Evolutionary conservation across 108 stramenopile species (phyloP), one percentile per base, ranked within the genome.

Genomic region (Nitzschia putrida): DNA sequence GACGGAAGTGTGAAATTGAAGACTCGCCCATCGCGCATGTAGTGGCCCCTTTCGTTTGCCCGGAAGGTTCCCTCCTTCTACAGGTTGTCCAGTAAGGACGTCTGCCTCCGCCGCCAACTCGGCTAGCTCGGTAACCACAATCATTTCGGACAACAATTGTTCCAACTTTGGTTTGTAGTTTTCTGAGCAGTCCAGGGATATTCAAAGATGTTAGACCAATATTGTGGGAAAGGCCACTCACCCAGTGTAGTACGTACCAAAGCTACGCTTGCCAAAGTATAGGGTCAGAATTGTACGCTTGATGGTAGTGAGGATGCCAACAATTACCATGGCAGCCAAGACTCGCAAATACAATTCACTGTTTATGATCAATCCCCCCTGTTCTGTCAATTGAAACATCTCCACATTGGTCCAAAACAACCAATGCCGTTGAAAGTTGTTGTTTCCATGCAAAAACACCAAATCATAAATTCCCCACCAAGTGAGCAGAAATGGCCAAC

Each of bases 281-380:
- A 93, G 67, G 14, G 86, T 85, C 34, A 90, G 53, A 1, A 81
- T 40, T 6, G 88, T 87, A 47, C 88, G 75, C 53, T 93, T 93
- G 45, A 86, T 55, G 3, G 85, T 65, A 0, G 82, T 83, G 22
- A 80, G 77, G 23, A 84, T 51, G 26, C 92, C 92, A 16, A 79
- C 83, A 22, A 88, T 9, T 5, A 93, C 43, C 76, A 90, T 81
- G 14, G 77, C 72, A 24, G 85, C 21, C 49, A 93, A 66, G 1
- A 83, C 58, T 37, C 85, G 75, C 18, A 85, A 63, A 64, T 93
- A 93, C 9, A 64, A 51, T 20, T 83, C 83, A 53, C 71, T 79
- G 22, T 61, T 64, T 13, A 86, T 21, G 53, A 93, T 81, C n/a
- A 71, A 74, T 51, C 66, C 79, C 6, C 72, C 84, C n/a, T 65